These are phyloP conservation scores for Nannochloris sp. DNA, from an alignment of 139 green algal species.

Conservation along the genomic window DNA sequence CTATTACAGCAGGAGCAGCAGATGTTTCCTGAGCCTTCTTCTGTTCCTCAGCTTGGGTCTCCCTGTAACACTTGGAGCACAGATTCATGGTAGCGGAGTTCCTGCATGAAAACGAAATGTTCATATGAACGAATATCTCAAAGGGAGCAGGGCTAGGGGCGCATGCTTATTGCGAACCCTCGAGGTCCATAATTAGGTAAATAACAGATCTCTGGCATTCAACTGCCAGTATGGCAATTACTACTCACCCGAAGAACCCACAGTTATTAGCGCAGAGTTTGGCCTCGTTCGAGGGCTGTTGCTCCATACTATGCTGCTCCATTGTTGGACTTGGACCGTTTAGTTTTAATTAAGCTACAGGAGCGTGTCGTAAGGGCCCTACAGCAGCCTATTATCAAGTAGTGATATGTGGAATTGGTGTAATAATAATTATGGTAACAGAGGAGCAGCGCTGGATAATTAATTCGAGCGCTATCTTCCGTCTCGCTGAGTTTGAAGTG, in stretches of 20 bases:
- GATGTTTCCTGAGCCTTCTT: neutral
- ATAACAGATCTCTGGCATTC: too few relatives aligned
- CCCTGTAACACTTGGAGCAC: constrained; percentile 26
- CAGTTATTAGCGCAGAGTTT: constrained; percentile 17
- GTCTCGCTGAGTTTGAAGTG: too few relatives aligned
- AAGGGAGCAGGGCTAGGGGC: neutral
- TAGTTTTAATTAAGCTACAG: too few relatives aligned
- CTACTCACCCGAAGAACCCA: constrained; percentile 24
- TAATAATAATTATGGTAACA: too few relatives aligned
- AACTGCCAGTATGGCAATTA: neutral
- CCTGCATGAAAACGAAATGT: constrained; percentile 2
- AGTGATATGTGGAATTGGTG: too few relatives aligned
- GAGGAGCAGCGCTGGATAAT: too few relatives aligned
- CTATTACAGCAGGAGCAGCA: neutral
- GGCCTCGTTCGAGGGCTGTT: constrained; percentile 10
- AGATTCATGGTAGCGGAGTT: constrained; percentile 11
- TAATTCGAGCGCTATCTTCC: too few relatives aligned
- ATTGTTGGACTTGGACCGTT: neutral
- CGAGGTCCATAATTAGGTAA: too few relatives aligned
- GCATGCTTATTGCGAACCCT: neutral
- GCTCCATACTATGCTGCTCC: constrained; percentile 1
- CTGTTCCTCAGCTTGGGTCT: constrained; percentile 3
- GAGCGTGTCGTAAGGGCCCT: too few relatives aligned
- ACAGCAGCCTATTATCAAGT: too few relatives aligned
- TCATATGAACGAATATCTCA: too few relatives aligned